These are phyloP conservation scores for Boletus rex-veris DNA, from an alignment of 768 basidiomycete species.

Conservation along the genomic window DNA sequence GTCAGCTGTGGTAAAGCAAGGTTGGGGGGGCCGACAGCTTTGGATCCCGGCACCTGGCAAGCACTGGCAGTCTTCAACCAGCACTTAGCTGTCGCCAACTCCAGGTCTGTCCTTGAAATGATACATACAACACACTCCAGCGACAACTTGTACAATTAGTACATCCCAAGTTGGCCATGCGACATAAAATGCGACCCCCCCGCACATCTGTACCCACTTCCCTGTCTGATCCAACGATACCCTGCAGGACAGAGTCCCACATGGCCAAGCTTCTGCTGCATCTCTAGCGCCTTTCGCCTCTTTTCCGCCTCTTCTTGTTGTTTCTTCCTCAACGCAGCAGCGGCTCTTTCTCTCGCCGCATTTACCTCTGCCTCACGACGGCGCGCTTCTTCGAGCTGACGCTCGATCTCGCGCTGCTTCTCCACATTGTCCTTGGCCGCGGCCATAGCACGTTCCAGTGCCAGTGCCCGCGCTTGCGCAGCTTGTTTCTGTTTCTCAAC, in stretches of 20 bases:
- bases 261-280: constrained; percentile 40
- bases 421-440: constrained; percentile 19
- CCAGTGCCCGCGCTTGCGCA: constrained; percentile 10
- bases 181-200: constrained; percentile 45
- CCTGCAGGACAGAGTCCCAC: constrained; percentile 52
- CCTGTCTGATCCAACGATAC: constrained; percentile 42
- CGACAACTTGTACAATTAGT: not conserved
- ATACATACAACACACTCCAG: no score
- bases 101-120: no score
- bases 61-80: no score
- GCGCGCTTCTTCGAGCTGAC: constrained; percentile 28
- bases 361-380: constrained; percentile 26
- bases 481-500: constrained; percentile 9
- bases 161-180: constrained; percentile 3
- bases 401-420: constrained; percentile 25
- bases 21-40: no score
- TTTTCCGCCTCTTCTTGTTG: constrained; percentile 39
- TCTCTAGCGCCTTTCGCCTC: constrained; percentile 22
- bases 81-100: no score
- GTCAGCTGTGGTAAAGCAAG: no score
- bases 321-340: constrained; percentile 29
- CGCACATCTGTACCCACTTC: constrained; percentile 43
- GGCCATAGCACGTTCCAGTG: constrained; percentile 16
- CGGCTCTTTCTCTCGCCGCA: constrained; percentile 24
- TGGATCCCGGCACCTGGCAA: no score